Conservation (phyloP, 2,329 filamentous ascomycete species). For the Aspergillus sergii region DNA sequence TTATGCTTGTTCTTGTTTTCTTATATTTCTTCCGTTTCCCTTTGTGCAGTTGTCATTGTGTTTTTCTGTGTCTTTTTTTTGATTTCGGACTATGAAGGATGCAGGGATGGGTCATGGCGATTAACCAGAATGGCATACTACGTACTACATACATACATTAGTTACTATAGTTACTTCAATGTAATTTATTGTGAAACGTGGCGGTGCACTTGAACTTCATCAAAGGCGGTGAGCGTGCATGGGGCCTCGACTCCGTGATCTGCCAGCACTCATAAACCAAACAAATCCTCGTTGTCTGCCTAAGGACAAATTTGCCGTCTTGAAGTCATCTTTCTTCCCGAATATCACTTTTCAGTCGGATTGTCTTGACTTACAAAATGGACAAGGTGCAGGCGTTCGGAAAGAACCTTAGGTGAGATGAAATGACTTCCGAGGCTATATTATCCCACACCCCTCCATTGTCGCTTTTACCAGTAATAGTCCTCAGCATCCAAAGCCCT, state of each 20-base stretch:
- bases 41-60: slow-evolving; percentile 3
- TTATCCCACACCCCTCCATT: slow-evolving; percentile 2
- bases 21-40: slow-evolving; percentile 6
- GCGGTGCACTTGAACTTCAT: slow-evolving; percentile 22
- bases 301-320: slow-evolving; percentile 1
- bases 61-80: neutral
- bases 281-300: neutral
- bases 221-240: slow-evolving; percentile 3
- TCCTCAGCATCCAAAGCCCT: slow-evolving; percentile 19
- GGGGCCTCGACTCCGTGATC: slow-evolving; percentile 14
- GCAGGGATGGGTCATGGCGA: neutral
- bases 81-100: neutral
- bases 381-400: slow-evolving; percentile 71
- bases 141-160: neutral
- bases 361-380: slow-evolving; percentile 49
- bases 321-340: neutral
- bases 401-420: slow-evolving; percentile 67
- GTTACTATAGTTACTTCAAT: neutral
- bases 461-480: slow-evolving; percentile 8
- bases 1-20: neutral
- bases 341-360: slow-evolving; percentile 7
- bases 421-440: slow-evolving; percentile 16
- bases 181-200: slow-evolving; percentile 23
- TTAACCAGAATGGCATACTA: neutral
- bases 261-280: slow-evolving; percentile 1